A percentile compares a stretch with the other conserved stretches of the same genome.
Evolutionary conservation across 2,329 filamentous ascomycete genomes (phyloP).

Genomic region (Clonostachys rhizophaga): DNA sequence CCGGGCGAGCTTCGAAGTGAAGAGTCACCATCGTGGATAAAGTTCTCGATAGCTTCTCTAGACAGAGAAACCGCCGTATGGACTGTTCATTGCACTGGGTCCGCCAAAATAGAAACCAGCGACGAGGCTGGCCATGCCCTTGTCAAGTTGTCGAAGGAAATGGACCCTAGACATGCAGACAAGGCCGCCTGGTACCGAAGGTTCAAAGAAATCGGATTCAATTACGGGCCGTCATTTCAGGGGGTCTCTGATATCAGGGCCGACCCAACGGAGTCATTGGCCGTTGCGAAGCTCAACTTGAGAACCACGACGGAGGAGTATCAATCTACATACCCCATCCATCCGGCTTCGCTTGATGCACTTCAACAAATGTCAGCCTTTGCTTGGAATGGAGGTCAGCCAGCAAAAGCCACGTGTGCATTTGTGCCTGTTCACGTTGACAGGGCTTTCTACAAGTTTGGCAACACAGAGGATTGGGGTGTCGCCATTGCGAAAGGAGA

Average conservation of each 20-base stretch:
- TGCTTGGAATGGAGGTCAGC: conserved; percentile 1
- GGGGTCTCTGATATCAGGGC: neutral
- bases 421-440: neutral
- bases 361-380: neutral
- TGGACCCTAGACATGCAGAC: neutral
- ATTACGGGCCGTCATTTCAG: conserved; percentile 1
- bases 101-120: conserved; percentile 6
- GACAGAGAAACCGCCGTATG: conserved; percentile 7
- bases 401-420: neutral
- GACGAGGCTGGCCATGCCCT: neutral
- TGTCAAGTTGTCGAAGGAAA: too few relatives aligned
- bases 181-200: neutral
- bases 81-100: conserved; percentile 16
- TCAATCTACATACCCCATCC: neutral
- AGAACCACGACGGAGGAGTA: neutral
- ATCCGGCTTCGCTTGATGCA: conserved; percentile 3
- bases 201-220: neutral
- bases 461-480: neutral
- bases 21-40: conserved; percentile 7
- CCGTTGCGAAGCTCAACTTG: neutral
- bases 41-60: conserved; percentile 13
- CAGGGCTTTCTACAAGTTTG: neutral
- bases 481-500: neutral
- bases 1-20: conserved; percentile 7
- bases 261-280: neutral